These are phyloP conservation scores for Saitozyma sp. DNA, from an alignment of 768 basidiomycete genomes.

Conservation along the genomic window DNA sequence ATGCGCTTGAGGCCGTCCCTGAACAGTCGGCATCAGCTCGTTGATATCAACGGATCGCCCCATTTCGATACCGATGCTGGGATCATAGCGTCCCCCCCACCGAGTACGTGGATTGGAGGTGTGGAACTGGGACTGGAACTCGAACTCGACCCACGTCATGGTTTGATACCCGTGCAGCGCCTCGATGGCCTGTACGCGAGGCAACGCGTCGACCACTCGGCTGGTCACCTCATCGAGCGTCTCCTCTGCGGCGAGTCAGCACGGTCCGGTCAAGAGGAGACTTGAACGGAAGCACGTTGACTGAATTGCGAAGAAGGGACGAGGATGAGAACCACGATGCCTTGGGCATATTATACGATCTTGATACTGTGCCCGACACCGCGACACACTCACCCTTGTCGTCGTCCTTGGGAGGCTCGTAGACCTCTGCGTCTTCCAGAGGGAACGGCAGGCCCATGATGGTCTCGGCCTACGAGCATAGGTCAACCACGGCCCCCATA, in stretches of 20 bases:
- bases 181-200: conserved; percentile 48
- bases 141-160: conserved; percentile 44
- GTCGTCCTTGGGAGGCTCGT: conserved; percentile 47
- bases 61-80: neutral
- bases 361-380: neutral
- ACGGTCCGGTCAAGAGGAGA: neutral
- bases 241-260: conserved; percentile 27
- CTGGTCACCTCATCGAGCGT: conserved; percentile 44
- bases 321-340: too few relatives aligned
- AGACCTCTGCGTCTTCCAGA: conserved; percentile 48
- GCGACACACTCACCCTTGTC: conserved; percentile 24
- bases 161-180: conserved; percentile 45
- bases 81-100: neutral
- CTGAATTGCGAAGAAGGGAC: too few relatives aligned
- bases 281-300: neutral
- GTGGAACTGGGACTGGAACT: neutral
- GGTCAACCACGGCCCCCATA: neutral
- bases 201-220: conserved; percentile 36
- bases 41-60: neutral
- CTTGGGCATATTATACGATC: neutral
- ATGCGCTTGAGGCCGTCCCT: conserved; percentile 34
- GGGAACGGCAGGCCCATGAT: conserved; percentile 40
- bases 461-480: conserved; percentile 15
- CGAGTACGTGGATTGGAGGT: neutral
- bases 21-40: neutral